Percentiles rank a stretch among this genome's conserved stretches.
phyloP scores from a whole-genome alignment of 257 asterid genomes.

The Jaltomata sinuosa region DNA sequence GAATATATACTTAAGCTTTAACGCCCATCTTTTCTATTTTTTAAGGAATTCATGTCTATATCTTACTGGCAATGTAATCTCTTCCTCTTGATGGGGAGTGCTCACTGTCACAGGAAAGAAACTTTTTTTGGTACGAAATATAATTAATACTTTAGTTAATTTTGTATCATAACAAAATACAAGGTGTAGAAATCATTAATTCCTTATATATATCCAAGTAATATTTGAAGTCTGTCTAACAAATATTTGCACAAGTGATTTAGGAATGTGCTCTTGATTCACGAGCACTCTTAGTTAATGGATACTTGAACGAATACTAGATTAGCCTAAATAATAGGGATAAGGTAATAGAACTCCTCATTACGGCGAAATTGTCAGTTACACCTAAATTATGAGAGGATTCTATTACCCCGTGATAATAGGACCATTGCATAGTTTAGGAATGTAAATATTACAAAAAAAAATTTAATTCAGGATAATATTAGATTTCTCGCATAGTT shows the following conservation, averaged over 20 bases:
- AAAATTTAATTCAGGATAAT: background rate
- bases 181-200: no score
- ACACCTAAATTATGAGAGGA: background rate
- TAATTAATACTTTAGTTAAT: background rate
- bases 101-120: background rate
- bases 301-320: background rate
- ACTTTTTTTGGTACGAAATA: background rate
- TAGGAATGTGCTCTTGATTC: background rate
- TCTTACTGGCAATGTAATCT: background rate
- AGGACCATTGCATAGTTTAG: background rate
- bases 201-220: background rate
- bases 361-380: background rate
- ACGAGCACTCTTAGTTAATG: background rate
- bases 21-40: background rate
- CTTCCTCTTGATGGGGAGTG: background rate
- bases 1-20: background rate
- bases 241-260: background rate
- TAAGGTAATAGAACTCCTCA: no score
- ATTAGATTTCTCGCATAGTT: background rate
- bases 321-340: background rate
- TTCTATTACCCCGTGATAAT: no score
- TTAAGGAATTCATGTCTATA: background rate
- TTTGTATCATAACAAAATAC: background rate
- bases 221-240: background rate
- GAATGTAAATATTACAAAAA: background rate